A percentile compares a stretch with the other conserved stretches of the same genome.
Conservation (phyloP, 2,329 filamentous ascomycete species). For the Botrytis byssoidea region DNA sequence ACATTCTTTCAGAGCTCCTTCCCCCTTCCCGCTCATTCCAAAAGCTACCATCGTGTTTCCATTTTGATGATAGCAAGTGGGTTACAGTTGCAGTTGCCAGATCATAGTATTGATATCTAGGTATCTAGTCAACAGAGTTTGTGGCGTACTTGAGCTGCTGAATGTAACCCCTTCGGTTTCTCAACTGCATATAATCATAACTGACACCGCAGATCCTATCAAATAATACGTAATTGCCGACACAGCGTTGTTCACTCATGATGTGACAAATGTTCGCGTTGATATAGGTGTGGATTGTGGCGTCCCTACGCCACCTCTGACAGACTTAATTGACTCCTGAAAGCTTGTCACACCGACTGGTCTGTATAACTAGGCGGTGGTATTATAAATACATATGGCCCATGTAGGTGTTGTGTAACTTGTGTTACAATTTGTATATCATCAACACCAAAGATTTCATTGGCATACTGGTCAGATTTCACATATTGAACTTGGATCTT, state of each 20-base stretch:
- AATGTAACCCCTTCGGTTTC: slow-evolving; percentile 25
- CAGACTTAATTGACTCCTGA: neutral
- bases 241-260: too few relatives aligned
- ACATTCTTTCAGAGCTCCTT: neutral
- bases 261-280: too few relatives aligned
- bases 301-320: neutral
- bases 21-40: too few relatives aligned
- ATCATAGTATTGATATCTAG: slow-evolving; percentile 29
- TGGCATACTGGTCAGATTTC: neutral
- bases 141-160: slow-evolving; percentile 35
- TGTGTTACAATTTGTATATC: neutral
- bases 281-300: too few relatives aligned
- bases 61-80: neutral
- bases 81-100: slow-evolving; percentile 23
- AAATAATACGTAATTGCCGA: neutral
- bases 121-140: slow-evolving; percentile 31
- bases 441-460: neutral
- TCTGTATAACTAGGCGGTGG: neutral
- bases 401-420: neutral
- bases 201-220: neutral
- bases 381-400: neutral
- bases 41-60: neutral
- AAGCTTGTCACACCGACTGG: neutral
- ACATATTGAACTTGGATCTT: neutral
- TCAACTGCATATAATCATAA: slow-evolving; percentile 18